Evolutionary conservation across 495 filamentous ascomycete genomes (phyloP), one percentile per base, ranked within the genome.

Genomic region (Cairneyella variabilis): DNA sequence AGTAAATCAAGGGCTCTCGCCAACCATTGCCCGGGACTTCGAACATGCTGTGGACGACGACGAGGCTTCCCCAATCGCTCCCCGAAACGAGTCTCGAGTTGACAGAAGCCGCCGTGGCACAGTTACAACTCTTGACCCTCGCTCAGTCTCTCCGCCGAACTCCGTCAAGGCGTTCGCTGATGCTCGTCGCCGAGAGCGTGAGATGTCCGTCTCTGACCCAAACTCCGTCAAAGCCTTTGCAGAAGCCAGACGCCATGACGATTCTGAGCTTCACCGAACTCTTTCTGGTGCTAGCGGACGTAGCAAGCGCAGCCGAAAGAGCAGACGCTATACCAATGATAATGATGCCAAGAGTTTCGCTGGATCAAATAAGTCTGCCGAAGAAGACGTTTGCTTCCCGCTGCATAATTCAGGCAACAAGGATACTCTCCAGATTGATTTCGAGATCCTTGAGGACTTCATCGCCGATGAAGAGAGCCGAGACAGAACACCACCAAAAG

Each of bases 91-190:
- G 12, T 52, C 10, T 26, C 18, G 18, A 22, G 22, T 20, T 3
- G 54, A 66, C 8, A 69, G 68, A 28, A 69, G 67, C 48, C 71
- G 77, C 3, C 73, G 75, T 37, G 76, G 69, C 22, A 82, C 72
- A 23, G 69, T 74, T 21, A 60, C 53, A 1, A 69, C 65, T 9
- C 71, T 73, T 42, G 64, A 80, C 6, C 82, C 80, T 30, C 78
- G 88, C 22, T 89, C 88, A 2, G 75, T 79, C 0, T 98, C 95
- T 16, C 91, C 91, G 10, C 91, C 93, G 2, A 97, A 97, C 66
- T 98, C 93, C 2, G 93, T 98, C 21, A 92, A 97, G 67, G 93
- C 93, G 14, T 98, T 98, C 67, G 95, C 92, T 3, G 90, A 93
- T 57, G 80, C 81, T 34, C 74, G 81, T 28, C 77, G 78, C 18